Base-by-base conservation (phyloP, 129 eudicot genomes). In the Helianthus tuberosus region DNA sequence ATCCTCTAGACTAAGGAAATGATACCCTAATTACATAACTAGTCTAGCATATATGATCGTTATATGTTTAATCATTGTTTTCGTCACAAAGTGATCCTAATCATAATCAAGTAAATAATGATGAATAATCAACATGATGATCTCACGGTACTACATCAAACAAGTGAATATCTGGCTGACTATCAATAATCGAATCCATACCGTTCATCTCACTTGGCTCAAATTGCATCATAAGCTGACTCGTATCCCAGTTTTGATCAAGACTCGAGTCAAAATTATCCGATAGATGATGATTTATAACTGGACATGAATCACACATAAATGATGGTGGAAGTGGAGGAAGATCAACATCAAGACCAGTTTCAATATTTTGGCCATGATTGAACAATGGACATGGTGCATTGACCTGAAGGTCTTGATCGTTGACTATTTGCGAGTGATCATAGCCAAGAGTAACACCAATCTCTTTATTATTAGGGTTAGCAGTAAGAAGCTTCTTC, bases 401-500 rank as follows among this genome's bases (percentile, higher is more conserved):
- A 66, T 55, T 66, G 74, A 76, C 60, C 68, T 43, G 44, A 60
- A 32, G 44, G 20, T 32, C 29, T 29, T 27, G 32, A 27, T 1
- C 32, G 32, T 27, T 27, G 32, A 27, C 32, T 27, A 2, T 27
- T 27, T 27, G 32, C 32, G 32, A 27, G 32, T 60, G 44, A 29
- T 60, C 29, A 32, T 29, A 20, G 5, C 12, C 29, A 47, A 25
- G 32, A 27, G 32, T 27, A 27, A 27, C 32, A 27, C 32, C 46
- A 38, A 11, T 15, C 49, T 12, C 14, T 14, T 68, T 38, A 3
- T 48, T 68, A 6, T 27, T 49, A 5, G 57, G 59, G 14, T 68
- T 13, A 12, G 25, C 27, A 47, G 59, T 20, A 71, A 76, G 35
- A 12, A 87, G 85, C 68, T 89, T 85, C 43, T 76, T 78, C 84